Conservation (phyloP, 2,329 filamentous ascomycete species). For the Orbilia brochopaga region DNA sequence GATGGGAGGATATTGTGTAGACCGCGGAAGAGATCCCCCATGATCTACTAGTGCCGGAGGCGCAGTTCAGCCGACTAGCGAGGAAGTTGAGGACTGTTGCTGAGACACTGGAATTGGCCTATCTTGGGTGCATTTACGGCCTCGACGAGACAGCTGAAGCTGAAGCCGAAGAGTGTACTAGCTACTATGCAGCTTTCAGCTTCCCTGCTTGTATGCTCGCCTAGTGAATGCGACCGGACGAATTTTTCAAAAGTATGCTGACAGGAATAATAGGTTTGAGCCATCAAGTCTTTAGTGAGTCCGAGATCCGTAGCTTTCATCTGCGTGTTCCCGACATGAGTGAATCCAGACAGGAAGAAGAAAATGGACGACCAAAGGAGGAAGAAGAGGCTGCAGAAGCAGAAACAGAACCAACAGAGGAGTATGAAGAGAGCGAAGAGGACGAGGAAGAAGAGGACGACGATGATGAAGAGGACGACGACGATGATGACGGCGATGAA, state of each 20-base stretch:
- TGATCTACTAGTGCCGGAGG: constrained; percentile 32
- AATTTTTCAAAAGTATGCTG: constrained; percentile 6
- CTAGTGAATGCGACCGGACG: not conserved
- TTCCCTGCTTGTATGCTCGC: constrained; percentile 25
- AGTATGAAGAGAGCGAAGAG: too few relatives aligned
- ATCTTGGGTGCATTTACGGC: constrained; percentile 11
- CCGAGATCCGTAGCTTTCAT: constrained; percentile 12
- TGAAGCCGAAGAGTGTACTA: constrained; percentile 17
- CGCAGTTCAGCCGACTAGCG: constrained; percentile 26
- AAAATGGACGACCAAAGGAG: not conserved
- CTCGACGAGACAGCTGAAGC: not conserved
- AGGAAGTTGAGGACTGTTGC: constrained; percentile 29
- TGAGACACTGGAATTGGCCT: constrained; percentile 30
- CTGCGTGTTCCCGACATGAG: not conserved
- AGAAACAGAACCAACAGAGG: too few relatives aligned
- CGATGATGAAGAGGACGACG: too few relatives aligned
- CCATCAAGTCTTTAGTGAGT: constrained; percentile 28
- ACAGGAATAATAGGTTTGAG: constrained; percentile 16
- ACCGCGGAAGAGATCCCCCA: constrained; percentile 5
- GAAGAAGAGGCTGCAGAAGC: too few relatives aligned
- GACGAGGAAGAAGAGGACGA: too few relatives aligned
- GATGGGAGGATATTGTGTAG: not conserved
- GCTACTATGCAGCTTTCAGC: constrained; percentile 35
- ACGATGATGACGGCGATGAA: too few relatives aligned
- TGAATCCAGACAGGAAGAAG: not conserved